phyloP scores from a whole-genome alignment of 1,284 basidiomycete species.

The Kwoniella shivajii region DNA sequence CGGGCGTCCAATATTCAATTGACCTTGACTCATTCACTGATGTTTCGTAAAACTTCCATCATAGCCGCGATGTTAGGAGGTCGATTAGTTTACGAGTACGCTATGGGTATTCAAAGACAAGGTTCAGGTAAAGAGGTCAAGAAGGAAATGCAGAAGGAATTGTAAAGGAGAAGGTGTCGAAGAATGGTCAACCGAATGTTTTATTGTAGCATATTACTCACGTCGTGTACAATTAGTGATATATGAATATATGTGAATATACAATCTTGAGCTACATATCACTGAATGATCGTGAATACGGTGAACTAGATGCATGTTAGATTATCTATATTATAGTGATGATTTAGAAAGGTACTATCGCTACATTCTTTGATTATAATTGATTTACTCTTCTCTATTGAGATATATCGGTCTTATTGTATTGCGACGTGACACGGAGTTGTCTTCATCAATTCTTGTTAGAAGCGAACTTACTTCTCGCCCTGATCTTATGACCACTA shows the following conservation, averaged over 20 bases:
- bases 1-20: no score
- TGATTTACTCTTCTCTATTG: no score
- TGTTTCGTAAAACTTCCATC: neutral
- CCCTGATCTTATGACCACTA: slow-evolving; percentile 19
- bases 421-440: neutral
- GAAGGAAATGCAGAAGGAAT: slow-evolving; percentile 15
- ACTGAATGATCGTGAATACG: no score
- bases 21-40: no score
- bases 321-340: no score
- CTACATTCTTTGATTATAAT: neutral
- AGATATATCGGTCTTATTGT: no score
- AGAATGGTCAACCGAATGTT: no score
- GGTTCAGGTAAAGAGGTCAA: slow-evolving; percentile 30
- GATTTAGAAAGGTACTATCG: neutral
- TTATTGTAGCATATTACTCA: no score
- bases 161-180: neutral
- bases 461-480: slow-evolving; percentile 17
- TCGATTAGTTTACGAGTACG: slow-evolving; percentile 40
- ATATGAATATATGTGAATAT: no score
- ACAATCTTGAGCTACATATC: no score
- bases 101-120: slow-evolving; percentile 39
- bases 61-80: slow-evolving; percentile 32
- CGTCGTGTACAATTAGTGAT: no score
- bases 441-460: slow-evolving; percentile 10
- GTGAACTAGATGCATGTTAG: no score